A percentile compares a stretch with the other conserved stretches of the same genome.
These are phyloP conservation scores for Syzygium grande DNA, from an alignment of 345 rosid species.

Conservation along the genomic window DNA sequence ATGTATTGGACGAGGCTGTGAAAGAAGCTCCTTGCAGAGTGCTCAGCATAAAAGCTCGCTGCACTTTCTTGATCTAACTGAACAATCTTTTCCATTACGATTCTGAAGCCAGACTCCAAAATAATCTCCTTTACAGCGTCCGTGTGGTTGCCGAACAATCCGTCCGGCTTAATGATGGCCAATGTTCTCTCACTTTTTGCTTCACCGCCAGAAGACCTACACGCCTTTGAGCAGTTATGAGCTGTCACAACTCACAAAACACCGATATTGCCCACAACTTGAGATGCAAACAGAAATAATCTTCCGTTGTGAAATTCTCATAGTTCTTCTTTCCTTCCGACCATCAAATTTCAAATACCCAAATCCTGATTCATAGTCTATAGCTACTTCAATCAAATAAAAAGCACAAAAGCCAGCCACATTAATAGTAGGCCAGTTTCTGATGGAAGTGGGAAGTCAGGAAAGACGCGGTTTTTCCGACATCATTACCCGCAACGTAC, in stretches of 20 bases:
- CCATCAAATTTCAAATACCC: not conserved
- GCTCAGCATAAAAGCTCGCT: slow-evolving; percentile 61
- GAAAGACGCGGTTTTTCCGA: not conserved
- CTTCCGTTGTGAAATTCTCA: rapidly evolving
- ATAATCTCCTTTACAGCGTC: slow-evolving; percentile 39
- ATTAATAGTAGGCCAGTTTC: not conserved
- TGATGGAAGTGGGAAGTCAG: not conserved
- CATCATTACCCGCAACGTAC: not conserved
- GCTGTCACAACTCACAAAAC: not conserved
- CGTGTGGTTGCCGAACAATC: slow-evolving; percentile 54
- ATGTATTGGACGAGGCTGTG: slow-evolving; percentile 57
- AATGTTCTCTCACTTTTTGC: slow-evolving; percentile 44
- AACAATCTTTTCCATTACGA: slow-evolving; percentile 36
- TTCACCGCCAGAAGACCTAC: slow-evolving; percentile 32
- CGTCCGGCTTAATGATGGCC: slow-evolving; percentile 84
- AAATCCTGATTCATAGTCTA: not conserved
- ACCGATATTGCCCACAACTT: not conserved
- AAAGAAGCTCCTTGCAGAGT: slow-evolving; percentile 58
- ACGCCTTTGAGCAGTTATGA: not conserved
- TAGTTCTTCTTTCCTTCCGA: not conserved
- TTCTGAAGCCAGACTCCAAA: slow-evolving; percentile 44
- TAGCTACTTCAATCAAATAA: not conserved
- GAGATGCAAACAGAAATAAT: not conserved
- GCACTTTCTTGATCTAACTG: slow-evolving; percentile 50
- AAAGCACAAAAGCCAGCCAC: not conserved